A percentile compares a stretch with the other conserved stretches of the same genome.
phyloP scores from a whole-genome alignment of 1,139 yeast genomes.

The Ogataea hybrid region DNA sequence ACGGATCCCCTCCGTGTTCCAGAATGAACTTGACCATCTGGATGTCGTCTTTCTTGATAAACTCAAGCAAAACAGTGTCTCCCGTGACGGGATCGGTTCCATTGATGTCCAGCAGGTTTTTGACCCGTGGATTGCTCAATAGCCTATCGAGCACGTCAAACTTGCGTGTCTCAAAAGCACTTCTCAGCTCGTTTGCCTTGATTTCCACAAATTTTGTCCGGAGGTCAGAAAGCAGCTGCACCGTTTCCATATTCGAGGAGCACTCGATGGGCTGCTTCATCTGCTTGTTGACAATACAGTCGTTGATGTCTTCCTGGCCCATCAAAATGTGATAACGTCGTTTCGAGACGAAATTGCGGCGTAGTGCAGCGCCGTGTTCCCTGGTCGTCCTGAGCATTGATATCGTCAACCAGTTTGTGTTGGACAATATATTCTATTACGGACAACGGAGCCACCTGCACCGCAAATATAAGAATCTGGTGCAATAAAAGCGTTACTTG shows the following conservation, averaged over 20 bases:
- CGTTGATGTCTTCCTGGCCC: slow-evolving; percentile 65
- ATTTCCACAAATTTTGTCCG: slow-evolving; percentile 81
- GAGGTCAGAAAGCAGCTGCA: slow-evolving; percentile 70
- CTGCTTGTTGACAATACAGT: slow-evolving; percentile 71
- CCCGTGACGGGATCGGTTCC: slow-evolving; percentile 96
- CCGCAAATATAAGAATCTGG: slow-evolving; percentile 73
- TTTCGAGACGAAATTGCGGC: slow-evolving; percentile 75
- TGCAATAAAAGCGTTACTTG: slow-evolving; percentile 41
- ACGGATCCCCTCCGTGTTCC: slow-evolving; percentile 94
- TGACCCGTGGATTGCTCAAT: slow-evolving; percentile 71
- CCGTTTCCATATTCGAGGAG: slow-evolving; percentile 63
- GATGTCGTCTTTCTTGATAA: slow-evolving; percentile 71
- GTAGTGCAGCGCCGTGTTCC: slow-evolving; percentile 89
- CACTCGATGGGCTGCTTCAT: slow-evolving; percentile 84
- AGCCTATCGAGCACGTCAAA: slow-evolving; percentile 64
- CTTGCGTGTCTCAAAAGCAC: slow-evolving; percentile 67
- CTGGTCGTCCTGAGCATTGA: slow-evolving; percentile 72
- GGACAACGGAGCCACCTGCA: slow-evolving; percentile 76
- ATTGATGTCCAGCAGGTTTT: slow-evolving; percentile 82
- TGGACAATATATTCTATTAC: slow-evolving; percentile 43
- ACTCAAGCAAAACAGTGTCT: slow-evolving; percentile 88
- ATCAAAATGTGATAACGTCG: slow-evolving; percentile 75
- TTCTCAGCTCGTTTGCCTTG: slow-evolving; percentile 67
- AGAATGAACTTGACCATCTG: slow-evolving; percentile 90
- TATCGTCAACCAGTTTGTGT: slow-evolving; percentile 44